Percentiles rank a stretch among this genome's conserved stretches.
Conservation (phyloP, 2,329 filamentous ascomycete genomes). For the Helminthosporium solani region DNA sequence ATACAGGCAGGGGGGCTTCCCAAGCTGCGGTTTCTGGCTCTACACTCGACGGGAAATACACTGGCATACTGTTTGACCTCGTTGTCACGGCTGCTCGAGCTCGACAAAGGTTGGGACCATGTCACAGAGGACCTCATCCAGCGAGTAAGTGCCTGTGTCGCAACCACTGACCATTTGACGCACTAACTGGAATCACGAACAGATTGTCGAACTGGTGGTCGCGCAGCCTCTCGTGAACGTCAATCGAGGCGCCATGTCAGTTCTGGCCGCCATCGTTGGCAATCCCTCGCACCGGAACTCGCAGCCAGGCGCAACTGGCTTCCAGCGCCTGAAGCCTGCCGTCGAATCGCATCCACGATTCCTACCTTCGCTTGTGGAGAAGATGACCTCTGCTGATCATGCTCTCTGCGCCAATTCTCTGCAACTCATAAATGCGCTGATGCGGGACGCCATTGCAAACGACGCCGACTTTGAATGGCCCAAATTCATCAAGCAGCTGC, state of each 20-base stretch:
- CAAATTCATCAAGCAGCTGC: slow-evolving; percentile 88
- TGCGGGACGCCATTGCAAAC: slow-evolving; percentile 83
- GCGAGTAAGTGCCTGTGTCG: slow-evolving; percentile 51
- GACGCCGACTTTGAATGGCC: slow-evolving; percentile 85
- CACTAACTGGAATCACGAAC: slow-evolving; percentile 14
- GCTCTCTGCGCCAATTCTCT: slow-evolving; percentile 92
- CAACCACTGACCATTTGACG: not conserved
- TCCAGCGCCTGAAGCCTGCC: slow-evolving; percentile 86
- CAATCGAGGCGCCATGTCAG: slow-evolving; percentile 92
- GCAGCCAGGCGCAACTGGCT: slow-evolving; percentile 72
- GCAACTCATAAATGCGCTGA: slow-evolving; percentile 92
- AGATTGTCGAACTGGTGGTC: slow-evolving; percentile 89
- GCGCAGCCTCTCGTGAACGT: slow-evolving; percentile 97
- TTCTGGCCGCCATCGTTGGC: slow-evolving; percentile 88
- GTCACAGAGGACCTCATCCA: slow-evolving; percentile 72
- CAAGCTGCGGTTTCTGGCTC: slow-evolving; percentile 77
- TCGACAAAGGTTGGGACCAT: slow-evolving; percentile 97
- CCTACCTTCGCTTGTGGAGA: slow-evolving; percentile 87
- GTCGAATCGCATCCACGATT: slow-evolving; percentile 91
- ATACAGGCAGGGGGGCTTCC: slow-evolving; percentile 84
- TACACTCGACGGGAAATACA: slow-evolving; percentile 87
- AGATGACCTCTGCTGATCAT: slow-evolving; percentile 91
- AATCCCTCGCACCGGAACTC: slow-evolving; percentile 65
- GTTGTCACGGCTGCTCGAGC: slow-evolving; percentile 81
- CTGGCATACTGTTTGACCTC: slow-evolving; percentile 93